Evolutionary conservation across 805 yeast species (phyloP).

Genomic region (Yarrowia osloensis): DNA sequence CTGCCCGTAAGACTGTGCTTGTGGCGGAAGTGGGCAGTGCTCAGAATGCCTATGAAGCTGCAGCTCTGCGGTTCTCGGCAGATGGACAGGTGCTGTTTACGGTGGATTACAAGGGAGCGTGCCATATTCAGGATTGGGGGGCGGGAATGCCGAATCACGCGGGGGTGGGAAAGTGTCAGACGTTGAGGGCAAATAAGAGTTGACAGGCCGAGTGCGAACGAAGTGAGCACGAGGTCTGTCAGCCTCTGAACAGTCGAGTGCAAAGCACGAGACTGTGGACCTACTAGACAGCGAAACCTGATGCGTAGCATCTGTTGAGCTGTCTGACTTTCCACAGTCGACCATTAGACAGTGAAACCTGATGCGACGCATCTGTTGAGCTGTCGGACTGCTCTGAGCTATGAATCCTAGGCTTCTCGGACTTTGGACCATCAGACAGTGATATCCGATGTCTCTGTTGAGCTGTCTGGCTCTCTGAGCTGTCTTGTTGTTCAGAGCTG

Average conservation of each 20-base stretch:
- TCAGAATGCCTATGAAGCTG: constrained; percentile 70
- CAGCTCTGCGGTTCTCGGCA: constrained; percentile 70
- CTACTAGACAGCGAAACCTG: not conserved
- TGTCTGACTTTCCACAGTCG: too few relatives aligned
- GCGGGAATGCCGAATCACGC: constrained; percentile 70
- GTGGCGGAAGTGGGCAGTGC: constrained; percentile 82
- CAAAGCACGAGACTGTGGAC: too few relatives aligned
- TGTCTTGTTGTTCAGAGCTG: too few relatives aligned
- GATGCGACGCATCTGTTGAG: not conserved
- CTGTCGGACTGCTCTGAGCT: too few relatives aligned
- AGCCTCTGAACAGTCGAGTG: too few relatives aligned
- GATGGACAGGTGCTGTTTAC: constrained; percentile 79
- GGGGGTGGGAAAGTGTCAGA: constrained; percentile 42
- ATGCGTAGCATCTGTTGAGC: not conserved
- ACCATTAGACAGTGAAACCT: not conserved
- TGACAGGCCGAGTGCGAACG: not conserved
- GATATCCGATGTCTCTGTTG: too few relatives aligned
- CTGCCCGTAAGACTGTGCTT: constrained; percentile 60
- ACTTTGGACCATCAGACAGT: too few relatives aligned
- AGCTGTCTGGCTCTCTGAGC: too few relatives aligned
- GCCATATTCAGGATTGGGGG: constrained; percentile 82
- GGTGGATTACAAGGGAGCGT: constrained; percentile 77
- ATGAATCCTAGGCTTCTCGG: too few relatives aligned
- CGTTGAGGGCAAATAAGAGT: constrained; percentile 33
- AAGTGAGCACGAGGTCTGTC: not conserved